These are phyloP conservation scores for Curvularia hawaiiensis DNA, from an alignment of 2,329 filamentous ascomycete species.

Conservation along the genomic window DNA sequence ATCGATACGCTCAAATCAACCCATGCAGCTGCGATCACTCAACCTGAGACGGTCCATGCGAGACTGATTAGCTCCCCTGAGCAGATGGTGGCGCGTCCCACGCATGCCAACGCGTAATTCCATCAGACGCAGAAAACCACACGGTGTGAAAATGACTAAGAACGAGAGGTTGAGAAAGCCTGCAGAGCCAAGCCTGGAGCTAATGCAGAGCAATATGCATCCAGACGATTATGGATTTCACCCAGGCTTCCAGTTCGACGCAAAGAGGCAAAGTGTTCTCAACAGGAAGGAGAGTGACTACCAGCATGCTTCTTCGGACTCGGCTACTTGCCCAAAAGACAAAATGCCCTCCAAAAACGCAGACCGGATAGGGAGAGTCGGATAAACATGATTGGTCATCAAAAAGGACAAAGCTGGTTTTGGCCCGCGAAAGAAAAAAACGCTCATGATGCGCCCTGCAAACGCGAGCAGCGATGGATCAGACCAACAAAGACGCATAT, in stretches of 20 bases:
- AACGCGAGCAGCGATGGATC: not conserved
- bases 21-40: not conserved
- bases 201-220: not conserved
- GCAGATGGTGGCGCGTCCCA: not conserved
- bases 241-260: not conserved
- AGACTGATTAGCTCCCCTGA: not conserved
- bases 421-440: not conserved
- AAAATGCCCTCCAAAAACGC: not conserved
- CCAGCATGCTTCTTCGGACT: not conserved
- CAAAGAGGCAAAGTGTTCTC: not conserved
- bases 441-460: not conserved
- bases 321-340: not conserved
- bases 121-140: not conserved
- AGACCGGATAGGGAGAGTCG: not conserved
- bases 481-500: not conserved
- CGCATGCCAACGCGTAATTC: not conserved
- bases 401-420: conserved; percentile 1
- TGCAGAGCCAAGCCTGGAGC: not conserved
- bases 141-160: not conserved
- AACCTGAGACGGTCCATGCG: not conserved
- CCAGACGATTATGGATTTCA: not conserved
- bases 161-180: not conserved
- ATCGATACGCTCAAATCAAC: not conserved
- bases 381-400: not conserved
- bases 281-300: not conserved